Evolutionary conservation across 148 eudicot genomes (phyloP).

Genomic region (Limonium bicolor): DNA sequence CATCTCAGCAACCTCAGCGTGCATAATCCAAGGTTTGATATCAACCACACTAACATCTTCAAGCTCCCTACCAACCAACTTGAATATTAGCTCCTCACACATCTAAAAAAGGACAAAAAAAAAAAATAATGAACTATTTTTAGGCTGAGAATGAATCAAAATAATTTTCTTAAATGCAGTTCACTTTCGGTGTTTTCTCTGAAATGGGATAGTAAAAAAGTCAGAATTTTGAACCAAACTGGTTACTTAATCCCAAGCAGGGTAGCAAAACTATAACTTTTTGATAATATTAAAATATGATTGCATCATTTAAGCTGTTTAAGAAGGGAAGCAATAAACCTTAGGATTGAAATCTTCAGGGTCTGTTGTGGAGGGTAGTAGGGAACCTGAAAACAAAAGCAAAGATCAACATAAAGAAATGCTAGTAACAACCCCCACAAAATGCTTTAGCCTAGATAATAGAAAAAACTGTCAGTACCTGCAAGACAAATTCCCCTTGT

Average conservation of each 20-base stretch:
- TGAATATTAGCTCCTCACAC: slow-evolving; percentile 59
- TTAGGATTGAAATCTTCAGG: slow-evolving; percentile 58
- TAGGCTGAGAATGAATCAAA: no score
- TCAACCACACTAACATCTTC: slow-evolving; percentile 63
- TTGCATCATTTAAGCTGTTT: no score
- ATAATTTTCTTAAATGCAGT: no score
- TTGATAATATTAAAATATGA: no score
- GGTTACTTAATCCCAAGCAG: no score
- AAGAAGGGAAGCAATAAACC: slow-evolving; percentile 39
- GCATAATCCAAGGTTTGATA: slow-evolving; percentile 97
- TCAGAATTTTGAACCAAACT: no score
- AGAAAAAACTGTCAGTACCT: slow-evolving; percentile 25
- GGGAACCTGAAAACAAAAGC: slow-evolving; percentile 48
- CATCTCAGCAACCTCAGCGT: slow-evolving; percentile 93
- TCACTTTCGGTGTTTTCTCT: no score
- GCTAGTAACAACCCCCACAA: background rate
- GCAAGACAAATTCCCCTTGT: slow-evolving; percentile 89
- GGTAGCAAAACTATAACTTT: background rate
- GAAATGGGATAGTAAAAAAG: no score
- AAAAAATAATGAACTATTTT: no score
- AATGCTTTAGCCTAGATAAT: background rate
- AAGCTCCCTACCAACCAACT: slow-evolving; percentile 75
- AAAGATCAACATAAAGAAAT: background rate
- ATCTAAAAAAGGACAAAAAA: slow-evolving; percentile 48
- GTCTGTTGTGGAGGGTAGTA: slow-evolving; percentile 92